Base-by-base conservation (phyloP, 208 protist species). In the Leishmania tropica region DNA sequence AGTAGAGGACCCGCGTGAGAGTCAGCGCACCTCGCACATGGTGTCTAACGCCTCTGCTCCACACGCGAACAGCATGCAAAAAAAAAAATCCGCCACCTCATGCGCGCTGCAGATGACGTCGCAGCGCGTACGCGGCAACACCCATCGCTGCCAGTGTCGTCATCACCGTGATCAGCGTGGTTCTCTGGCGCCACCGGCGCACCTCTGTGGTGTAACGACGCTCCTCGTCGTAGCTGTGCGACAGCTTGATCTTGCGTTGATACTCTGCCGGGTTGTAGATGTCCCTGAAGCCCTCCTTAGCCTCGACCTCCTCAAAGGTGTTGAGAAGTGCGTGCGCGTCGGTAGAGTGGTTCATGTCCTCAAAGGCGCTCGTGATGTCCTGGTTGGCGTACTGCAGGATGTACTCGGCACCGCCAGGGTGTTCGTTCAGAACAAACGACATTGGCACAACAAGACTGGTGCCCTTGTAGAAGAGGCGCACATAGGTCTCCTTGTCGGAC, bases 291-390 rank as follows among this genome's bases (percentile, higher is more conserved):
- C 28, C 40, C 70, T 17, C 45, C 24, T 75, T 11, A 0, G n/a
- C 60, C 45, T 76, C 54, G 8, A 24, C 65, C 65, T 85, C 81
- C 64, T 70, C 76, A 24, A 79, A 74, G 31, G 54, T 83, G 48
- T 71, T 40, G 19, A 87, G 77, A 19, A 85, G 73, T 42, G 68
- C 79, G 11, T 78, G 40, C 7, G 87, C 87, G 40, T 80, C 80
- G 37, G 71, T 28, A 6, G 88, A 88, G 84, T 91, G 88, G 75
- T 82, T 80, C 53, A 76, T 73, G 60, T 88, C 81, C 4, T 81
- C 76, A 73, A 91, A 91, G 37, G 81, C 83, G 37, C 77, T 76
- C n/a, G 83, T 89, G 31, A 91, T 86, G 73, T 91, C 85, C 15
- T 81, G 68, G 24, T 75, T 78, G 42, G 79, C 77, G 76, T 88